Percentiles rank a stretch among this genome's conserved stretches.
phyloP scores from a whole-genome alignment of 2,329 filamentous ascomycete species.

The Aspergillus sp. region DNA sequence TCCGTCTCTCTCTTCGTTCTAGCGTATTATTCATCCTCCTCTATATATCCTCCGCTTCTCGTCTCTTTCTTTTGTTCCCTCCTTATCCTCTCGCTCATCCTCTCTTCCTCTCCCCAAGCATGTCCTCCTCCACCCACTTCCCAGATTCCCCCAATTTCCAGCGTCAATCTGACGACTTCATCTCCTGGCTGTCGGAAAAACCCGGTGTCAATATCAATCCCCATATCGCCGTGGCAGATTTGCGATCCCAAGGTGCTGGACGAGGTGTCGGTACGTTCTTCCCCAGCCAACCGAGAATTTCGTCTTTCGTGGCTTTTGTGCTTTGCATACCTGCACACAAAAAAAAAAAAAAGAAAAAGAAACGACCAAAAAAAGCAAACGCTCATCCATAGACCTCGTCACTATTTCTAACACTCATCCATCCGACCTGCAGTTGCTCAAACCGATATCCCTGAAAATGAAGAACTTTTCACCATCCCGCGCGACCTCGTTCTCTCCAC shows the following conservation, averaged over 20 bases:
- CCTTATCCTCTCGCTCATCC: background rate
- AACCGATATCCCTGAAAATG: constrained; percentile 67
- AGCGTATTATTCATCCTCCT: background rate
- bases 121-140: constrained; percentile 37
- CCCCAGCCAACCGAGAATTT: constrained; percentile 17
- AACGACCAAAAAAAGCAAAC: background rate
- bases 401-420: constrained; percentile 19
- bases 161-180: constrained; percentile 50
- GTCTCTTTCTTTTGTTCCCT: constrained; percentile 2
- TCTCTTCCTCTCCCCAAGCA: constrained; percentile 17
- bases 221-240: constrained; percentile 58
- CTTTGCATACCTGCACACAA: background rate
- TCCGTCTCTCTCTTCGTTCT: background rate
- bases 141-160: constrained; percentile 39
- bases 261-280: constrained; percentile 60
- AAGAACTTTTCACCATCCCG: constrained; percentile 77
- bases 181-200: constrained; percentile 54
- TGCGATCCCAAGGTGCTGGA: constrained; percentile 55
- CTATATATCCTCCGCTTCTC: constrained; percentile 4
- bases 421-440: constrained; percentile 58
- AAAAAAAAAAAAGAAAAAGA: background rate
- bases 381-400: background rate
- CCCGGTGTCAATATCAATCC: constrained; percentile 54
- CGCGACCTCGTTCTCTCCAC: constrained; percentile 67
- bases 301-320: background rate